Base-by-base conservation (phyloP, 2,329 filamentous ascomycete species). In the Cladophialophora psammophila region DNA sequence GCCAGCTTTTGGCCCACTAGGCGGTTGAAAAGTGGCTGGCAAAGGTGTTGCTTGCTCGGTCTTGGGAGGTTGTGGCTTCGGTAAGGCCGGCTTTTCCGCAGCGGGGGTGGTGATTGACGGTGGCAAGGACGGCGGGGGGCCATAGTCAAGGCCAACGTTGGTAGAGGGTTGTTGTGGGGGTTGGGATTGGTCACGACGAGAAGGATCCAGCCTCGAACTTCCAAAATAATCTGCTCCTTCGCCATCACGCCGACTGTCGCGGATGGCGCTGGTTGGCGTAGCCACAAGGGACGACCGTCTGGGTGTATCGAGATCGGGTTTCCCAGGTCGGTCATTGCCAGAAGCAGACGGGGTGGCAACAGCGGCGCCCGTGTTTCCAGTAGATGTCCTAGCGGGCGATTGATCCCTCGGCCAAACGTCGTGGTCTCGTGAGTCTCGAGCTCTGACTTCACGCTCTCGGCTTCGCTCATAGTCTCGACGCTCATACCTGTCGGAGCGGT, bases 1-100 rank as follows among this genome's bases (percentile, higher is more conserved):
- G n/a, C 78, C 78, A 9, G 80, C 80, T 67, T 81, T 81, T 8
- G 81, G 81, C 10, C 78, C 79, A 8, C 80, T 82, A 10, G 80
- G 80, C 12, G 80, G 79, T 35, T 79, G 77, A 42, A 78, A 75
- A 1, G 73, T 59, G 3, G 71, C 67, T 31, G 63, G 59, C 15
- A 66, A 50, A 31, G 34, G 60, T 12, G 55, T 36, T n/a, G 56
- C 12, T 12, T 61, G 57, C 12, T 68, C 65, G 9, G 50, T 18
- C 57, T 70, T 71, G 18, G 50, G 18, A 54, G 67, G 26, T 45
- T 57, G 67, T 9, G 64, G 56, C 53, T 65, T 64, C 3, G 32
- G 20, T 9, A 54, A 9, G 13, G 65, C 38, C 10, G 66, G 57
- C 40, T 69, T 71, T 32, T 71, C 71, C 8, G 64, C 10, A 2